A percentile compares a stretch with the other conserved stretches of the same genome.
Evolutionary conservation across 23 red algal species (phyloP).

Genomic region (Gracilaria caudata): DNA sequence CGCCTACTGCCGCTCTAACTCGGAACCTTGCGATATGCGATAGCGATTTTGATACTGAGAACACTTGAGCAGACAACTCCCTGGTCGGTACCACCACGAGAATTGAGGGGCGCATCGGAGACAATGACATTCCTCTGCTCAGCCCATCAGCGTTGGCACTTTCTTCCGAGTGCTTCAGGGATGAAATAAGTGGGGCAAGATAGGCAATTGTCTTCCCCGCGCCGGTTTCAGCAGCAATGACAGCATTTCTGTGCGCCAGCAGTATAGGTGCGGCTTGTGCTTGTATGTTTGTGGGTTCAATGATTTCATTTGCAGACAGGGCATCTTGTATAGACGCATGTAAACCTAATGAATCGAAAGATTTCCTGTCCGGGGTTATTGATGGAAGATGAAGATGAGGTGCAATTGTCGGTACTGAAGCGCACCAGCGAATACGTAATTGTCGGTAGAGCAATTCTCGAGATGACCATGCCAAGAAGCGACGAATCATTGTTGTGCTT

Average conservation of each 20-base stretch:
- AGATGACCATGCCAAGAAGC: neutral
- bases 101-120: neutral
- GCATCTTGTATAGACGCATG: conserved; percentile 23
- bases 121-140: neutral
- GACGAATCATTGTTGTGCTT: conserved; percentile 2
- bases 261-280: conserved; percentile 4
- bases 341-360: conserved; percentile 1
- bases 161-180: conserved; percentile 18
- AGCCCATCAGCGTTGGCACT: neutral
- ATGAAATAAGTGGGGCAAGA: conserved; percentile 65
- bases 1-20: conserved; percentile 31
- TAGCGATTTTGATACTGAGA: conserved; percentile 39
- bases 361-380: neutral
- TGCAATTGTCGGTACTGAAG: conserved; percentile 3
- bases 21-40: conserved; percentile 48
- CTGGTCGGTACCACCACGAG: conserved; percentile 39
- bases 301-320: conserved; percentile 21
- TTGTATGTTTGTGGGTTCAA: conserved; percentile 52
- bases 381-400: neutral
- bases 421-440: neutral
- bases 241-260: conserved; percentile 30
- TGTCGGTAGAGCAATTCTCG: neutral
- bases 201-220: conserved; percentile 93
- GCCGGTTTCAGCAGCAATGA: conserved; percentile 86
- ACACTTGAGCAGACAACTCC: conserved; percentile 25